Evolutionary conservation across 2,329 filamentous ascomycete genomes (phyloP).

Genomic region (Botrytis aclada): DNA sequence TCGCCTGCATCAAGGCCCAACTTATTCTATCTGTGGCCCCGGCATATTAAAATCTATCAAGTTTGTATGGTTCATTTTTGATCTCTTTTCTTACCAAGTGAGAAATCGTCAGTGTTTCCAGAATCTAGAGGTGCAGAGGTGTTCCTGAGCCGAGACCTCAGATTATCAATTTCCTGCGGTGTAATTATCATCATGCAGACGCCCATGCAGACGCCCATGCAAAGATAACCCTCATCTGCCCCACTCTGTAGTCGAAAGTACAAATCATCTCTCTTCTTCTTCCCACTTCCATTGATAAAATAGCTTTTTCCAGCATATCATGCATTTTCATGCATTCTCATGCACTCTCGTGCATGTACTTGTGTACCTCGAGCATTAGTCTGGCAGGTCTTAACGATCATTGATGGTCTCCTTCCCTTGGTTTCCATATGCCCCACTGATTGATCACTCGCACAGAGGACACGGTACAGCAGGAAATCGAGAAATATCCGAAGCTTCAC

Average conservation of each 20-base stretch:
- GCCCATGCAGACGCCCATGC: constrained; percentile 12
- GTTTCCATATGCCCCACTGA: constrained; percentile 1
- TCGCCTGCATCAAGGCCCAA: constrained; percentile 9
- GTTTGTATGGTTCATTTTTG: background rate
- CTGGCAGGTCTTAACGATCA: constrained; percentile 7
- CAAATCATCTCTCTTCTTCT: constrained; percentile 18
- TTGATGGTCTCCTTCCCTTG: background rate
- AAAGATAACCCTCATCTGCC: constrained; percentile 2
- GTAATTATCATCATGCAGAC: constrained; percentile 15
- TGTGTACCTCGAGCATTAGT: constrained; percentile 6
- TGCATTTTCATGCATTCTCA: constrained; percentile 7
- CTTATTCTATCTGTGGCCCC: background rate
- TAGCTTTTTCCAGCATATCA: background rate
- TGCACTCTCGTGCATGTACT: background rate
- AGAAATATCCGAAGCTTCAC: constrained; percentile 18
- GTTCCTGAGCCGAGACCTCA: constrained; percentile 15
- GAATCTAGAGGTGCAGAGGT: background rate
- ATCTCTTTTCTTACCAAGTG: background rate
- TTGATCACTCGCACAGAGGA: constrained; percentile 10
- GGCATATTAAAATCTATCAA: constrained; percentile 6
- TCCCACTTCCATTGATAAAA: constrained; percentile 7
- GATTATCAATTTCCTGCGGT: constrained; percentile 6
- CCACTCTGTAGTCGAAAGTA: background rate
- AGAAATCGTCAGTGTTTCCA: constrained; percentile 6
- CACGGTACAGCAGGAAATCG: constrained; percentile 2